Evolutionary conservation across 768 basidiomycete species (phyloP).

Genomic region (Gloeopeniophorella convolvens): DNA sequence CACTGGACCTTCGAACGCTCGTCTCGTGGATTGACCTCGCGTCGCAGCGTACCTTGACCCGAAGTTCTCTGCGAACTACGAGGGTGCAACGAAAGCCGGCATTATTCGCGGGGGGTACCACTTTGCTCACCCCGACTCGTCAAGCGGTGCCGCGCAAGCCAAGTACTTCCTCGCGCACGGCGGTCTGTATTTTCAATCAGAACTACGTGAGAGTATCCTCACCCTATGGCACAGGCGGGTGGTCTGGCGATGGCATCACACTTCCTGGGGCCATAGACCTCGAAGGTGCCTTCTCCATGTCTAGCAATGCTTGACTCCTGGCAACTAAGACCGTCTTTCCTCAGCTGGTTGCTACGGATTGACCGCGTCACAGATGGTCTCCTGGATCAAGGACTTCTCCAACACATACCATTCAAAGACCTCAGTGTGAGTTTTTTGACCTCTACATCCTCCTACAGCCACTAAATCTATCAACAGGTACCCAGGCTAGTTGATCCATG

Average conservation of each 20-base stretch:
- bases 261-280: constrained; percentile 1
- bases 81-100: constrained; percentile 46
- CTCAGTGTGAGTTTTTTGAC: constrained; percentile 35
- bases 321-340: no score
- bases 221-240: not conserved
- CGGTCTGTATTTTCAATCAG: not conserved
- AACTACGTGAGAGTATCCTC: not conserved
- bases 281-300: no score
- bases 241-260: not conserved
- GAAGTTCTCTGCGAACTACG: constrained; percentile 44
- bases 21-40: constrained; percentile 7
- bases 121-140: constrained; percentile 49
- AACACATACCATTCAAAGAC: constrained; percentile 47
- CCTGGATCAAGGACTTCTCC: constrained; percentile 58
- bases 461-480: constrained; percentile 31
- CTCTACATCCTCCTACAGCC: not conserved
- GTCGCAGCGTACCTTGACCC: constrained; percentile 34
- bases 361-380: constrained; percentile 48
- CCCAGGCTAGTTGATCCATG: constrained; percentile 29
- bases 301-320: no score
- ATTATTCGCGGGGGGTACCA: constrained; percentile 58
- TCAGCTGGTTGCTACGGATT: constrained; percentile 50
- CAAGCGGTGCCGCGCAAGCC: constrained; percentile 53
- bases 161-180: constrained; percentile 48
- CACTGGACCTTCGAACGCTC: not conserved